A percentile compares a stretch with the other conserved stretches of the same genome.
These are phyloP conservation scores for Elaeis oleifera DNA, from an alignment of 202 grass and related monocot species.

Conservation along the genomic window DNA sequence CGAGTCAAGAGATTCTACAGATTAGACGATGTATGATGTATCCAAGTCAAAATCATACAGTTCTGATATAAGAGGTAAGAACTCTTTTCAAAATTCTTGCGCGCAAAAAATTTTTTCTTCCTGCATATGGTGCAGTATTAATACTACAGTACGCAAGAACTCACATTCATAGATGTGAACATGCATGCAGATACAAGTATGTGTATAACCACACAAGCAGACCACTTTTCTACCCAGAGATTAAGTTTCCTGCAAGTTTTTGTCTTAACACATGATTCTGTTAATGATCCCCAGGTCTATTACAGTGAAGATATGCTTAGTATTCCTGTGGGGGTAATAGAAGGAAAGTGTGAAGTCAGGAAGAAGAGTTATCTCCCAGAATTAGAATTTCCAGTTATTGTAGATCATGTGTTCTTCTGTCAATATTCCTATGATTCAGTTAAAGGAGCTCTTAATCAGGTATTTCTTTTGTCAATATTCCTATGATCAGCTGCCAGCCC, in stretches of 20 bases:
- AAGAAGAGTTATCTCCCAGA: constrained; percentile 65
- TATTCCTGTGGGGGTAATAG: constrained; percentile 62
- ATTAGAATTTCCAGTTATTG: constrained; percentile 52
- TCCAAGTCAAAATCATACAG: constrained; percentile 71
- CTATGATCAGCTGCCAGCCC: constrained; percentile 76
- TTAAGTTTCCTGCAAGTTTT: no score
- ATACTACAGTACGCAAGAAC: constrained; percentile 15
- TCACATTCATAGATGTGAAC: not conserved
- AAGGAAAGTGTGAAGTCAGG: constrained; percentile 89
- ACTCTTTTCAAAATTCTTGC: not conserved
- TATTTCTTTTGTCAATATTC: constrained; percentile 33
- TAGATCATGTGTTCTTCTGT: constrained; percentile 85
- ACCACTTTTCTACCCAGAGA: no score
- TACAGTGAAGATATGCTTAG: constrained; percentile 78
- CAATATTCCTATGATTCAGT: constrained; percentile 69
- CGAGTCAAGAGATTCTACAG: constrained; percentile 85
- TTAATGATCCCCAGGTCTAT: constrained; percentile 45
- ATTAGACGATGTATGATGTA: constrained; percentile 25
- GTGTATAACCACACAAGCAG: no score
- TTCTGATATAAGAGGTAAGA: constrained; percentile 86
- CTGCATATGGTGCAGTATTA: no score
- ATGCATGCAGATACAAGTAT: no score
- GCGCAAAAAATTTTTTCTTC: no score
- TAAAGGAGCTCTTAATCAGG: constrained; percentile 89
- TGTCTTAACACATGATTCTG: no score